phyloP scores from a whole-genome alignment of 139 green algal genomes.

The Coelastrella sp. region DNA sequence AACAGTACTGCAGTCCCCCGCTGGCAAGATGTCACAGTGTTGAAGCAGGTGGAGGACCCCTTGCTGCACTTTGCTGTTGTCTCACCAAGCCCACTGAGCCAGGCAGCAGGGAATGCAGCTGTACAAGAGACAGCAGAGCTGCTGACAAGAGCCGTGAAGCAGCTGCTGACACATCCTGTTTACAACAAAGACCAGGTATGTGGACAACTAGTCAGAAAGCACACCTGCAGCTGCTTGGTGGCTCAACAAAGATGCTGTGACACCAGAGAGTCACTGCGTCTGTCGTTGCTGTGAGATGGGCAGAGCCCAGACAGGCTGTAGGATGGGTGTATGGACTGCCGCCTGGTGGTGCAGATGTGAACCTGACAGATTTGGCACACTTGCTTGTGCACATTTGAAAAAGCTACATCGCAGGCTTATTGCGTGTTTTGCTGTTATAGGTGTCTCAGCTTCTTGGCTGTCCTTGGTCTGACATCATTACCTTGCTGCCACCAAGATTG shows the following conservation, averaged over 20 bases:
- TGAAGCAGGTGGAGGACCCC: background rate
- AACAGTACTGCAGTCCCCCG: background rate
- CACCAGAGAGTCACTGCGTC: too few species aligned
- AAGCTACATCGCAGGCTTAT: background rate
- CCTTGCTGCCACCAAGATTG: constrained; percentile 8
- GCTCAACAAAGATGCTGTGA: too few species aligned
- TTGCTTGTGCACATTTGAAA: too few species aligned
- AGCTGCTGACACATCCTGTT: constrained; percentile 14
- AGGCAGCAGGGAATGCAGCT: background rate
- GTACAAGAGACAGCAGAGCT: background rate
- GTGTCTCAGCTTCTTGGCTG: background rate
- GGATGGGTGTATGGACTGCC: too few species aligned
- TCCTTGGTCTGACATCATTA: background rate
- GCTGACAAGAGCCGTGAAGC: constrained; percentile 22
- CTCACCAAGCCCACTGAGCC: background rate
- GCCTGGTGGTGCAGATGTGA: too few species aligned
- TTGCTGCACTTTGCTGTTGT: background rate
- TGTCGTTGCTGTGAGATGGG: too few species aligned
- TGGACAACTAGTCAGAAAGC: too few species aligned
- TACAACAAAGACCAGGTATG: constrained; percentile 35
- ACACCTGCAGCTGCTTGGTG: too few species aligned
- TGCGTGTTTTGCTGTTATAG: constrained; percentile 5
- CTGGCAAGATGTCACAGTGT: background rate
- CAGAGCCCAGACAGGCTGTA: too few species aligned
- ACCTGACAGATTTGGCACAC: too few species aligned